Conservation (phyloP, 179 eudicot genomes). For the Patellifolia procumbens region DNA sequence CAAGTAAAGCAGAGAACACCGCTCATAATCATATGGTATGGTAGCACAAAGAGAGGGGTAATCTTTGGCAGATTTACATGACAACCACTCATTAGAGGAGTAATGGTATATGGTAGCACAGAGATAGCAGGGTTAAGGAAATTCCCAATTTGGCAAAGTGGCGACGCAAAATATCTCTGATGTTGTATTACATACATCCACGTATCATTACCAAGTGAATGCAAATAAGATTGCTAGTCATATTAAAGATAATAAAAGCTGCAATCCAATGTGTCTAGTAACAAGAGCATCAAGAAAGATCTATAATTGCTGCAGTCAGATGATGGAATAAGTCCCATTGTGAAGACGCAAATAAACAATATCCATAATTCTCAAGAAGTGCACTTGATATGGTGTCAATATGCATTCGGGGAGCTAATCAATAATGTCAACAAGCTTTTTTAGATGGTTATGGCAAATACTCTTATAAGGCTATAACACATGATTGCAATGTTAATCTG, state of each 20-base stretch:
- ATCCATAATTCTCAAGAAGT: background rate
- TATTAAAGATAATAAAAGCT: background rate
- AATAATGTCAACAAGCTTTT: background rate
- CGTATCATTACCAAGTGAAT: too few relatives aligned
- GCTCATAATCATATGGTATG: too few relatives aligned
- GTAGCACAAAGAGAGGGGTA: too few relatives aligned
- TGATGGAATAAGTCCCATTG: background rate
- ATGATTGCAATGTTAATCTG: background rate
- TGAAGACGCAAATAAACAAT: background rate
- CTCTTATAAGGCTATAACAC: background rate
- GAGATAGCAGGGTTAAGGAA: too few relatives aligned
- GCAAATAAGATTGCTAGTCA: background rate
- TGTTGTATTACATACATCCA: too few relatives aligned
- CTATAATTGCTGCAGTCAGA: background rate
- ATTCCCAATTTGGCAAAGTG: too few relatives aligned
- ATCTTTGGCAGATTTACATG: too few relatives aligned
- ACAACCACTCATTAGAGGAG: too few relatives aligned
- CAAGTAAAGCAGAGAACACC: background rate
- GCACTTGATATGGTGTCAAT: background rate
- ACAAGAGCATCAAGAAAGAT: background rate
- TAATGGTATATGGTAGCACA: too few relatives aligned
- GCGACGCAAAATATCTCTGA: too few relatives aligned
- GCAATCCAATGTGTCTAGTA: background rate
- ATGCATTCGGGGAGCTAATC: background rate
- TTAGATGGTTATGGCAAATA: background rate